A percentile compares a stretch with the other conserved stretches of the same genome.
Conservation (phyloP, 352 stramenopile species). For the Phytophthora quininea region DNA sequence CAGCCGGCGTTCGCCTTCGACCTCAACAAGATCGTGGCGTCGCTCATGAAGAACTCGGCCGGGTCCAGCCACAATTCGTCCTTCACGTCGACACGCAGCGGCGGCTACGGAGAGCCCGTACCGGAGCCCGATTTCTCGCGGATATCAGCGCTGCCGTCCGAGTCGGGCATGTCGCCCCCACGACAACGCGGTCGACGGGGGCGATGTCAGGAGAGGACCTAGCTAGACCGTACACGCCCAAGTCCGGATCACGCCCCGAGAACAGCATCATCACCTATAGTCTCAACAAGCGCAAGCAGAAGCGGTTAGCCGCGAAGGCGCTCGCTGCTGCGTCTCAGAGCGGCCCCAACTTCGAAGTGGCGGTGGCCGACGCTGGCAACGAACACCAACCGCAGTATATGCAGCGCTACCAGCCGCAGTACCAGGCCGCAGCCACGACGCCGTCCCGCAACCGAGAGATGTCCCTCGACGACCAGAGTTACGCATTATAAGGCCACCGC, state of each 20-base stretch:
- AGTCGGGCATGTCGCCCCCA: slow-evolving; percentile 5
- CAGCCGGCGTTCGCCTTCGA: slow-evolving; percentile 63
- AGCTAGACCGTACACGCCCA: slow-evolving; percentile 16
- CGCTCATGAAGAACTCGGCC: slow-evolving; percentile 36
- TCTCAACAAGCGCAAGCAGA: slow-evolving; percentile 68
- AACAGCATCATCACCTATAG: slow-evolving; percentile 67
- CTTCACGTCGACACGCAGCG: slow-evolving; percentile 36
- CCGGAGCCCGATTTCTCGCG: slow-evolving; percentile 35
- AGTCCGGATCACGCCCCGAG: slow-evolving; percentile 14
- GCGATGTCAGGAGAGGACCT: slow-evolving; percentile 47
- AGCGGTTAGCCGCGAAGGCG: slow-evolving; percentile 48
- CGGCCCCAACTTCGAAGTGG: slow-evolving; percentile 37
- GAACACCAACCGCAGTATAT: slow-evolving; percentile 38
- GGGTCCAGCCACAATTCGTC: slow-evolving; percentile 41
- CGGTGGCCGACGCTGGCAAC: slow-evolving; percentile 36
- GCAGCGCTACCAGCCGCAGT: slow-evolving; percentile 41
- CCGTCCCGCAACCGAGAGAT: slow-evolving; percentile 37
- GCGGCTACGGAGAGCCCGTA: slow-evolving; percentile 22
- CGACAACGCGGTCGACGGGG: slow-evolving; percentile 44
- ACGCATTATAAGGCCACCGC: slow-evolving; percentile 50
- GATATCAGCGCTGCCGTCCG: slow-evolving; percentile 37
- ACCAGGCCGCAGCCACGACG: slow-evolving; percentile 21
- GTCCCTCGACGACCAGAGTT: slow-evolving; percentile 65
- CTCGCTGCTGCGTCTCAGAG: slow-evolving; percentile 34
- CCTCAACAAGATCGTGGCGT: slow-evolving; percentile 57